These are phyloP conservation scores for Anthracocystis setariae DNA, from an alignment of 1,284 basidiomycete genomes.

Conservation along the genomic window DNA sequence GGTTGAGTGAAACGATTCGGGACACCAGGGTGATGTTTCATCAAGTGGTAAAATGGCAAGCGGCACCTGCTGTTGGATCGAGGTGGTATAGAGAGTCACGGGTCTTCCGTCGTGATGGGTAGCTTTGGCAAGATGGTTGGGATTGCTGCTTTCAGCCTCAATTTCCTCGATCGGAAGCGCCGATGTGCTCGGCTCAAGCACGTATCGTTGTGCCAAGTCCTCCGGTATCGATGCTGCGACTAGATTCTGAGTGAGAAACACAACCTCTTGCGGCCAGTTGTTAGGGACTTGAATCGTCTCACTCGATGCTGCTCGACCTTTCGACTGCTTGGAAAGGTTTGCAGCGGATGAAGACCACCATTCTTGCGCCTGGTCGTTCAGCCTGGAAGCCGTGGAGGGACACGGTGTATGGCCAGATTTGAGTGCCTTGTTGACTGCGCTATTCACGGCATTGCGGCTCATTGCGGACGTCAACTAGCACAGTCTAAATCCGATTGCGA, in stretches of 20 bases:
- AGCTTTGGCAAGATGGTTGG: constrained; percentile 11
- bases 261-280: constrained; percentile 31
- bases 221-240: constrained; percentile 22
- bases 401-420: background rate
- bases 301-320: background rate
- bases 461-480: background rate
- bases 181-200: constrained; percentile 14
- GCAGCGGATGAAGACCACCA: constrained; percentile 2
- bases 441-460: constrained; percentile 3
- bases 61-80: constrained; percentile 18
- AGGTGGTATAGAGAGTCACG: constrained; percentile 10
- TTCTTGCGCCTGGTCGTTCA: constrained; percentile 14
- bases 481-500: background rate
- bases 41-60: constrained; percentile 23
- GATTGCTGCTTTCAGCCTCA: background rate
- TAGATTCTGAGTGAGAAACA: constrained; percentile 37
- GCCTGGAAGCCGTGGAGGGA: constrained; percentile 3
- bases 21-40: constrained; percentile 16
- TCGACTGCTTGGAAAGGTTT: background rate
- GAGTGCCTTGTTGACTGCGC: background rate
- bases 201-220: constrained; percentile 17
- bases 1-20: constrained; percentile 33
- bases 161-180: background rate
- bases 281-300: constrained; percentile 10
- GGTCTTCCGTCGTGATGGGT: constrained; percentile 25